Conservation (phyloP, 2,329 filamentous ascomycete genomes). For the Aspergillus sp. region DNA sequence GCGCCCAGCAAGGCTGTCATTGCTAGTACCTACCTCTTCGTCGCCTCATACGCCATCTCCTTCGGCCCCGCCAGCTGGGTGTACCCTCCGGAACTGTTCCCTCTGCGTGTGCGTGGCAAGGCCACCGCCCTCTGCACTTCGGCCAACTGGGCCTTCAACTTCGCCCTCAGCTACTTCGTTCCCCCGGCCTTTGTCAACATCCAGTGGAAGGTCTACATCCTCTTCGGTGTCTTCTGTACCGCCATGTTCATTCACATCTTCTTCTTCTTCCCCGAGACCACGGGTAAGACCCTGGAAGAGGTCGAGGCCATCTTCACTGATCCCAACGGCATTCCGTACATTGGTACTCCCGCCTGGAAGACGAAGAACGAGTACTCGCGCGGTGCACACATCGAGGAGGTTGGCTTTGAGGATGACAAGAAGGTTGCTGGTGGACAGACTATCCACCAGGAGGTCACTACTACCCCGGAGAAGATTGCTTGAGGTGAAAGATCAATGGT, state of each 20-base stretch:
- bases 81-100: constrained; percentile 65
- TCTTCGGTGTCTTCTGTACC: constrained; percentile 73
- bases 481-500: neutral
- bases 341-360: constrained; percentile 43
- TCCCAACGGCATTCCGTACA: constrained; percentile 36
- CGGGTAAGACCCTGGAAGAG: constrained; percentile 74
- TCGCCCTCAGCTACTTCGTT: constrained; percentile 56
- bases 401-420: constrained; percentile 34
- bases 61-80: constrained; percentile 63
- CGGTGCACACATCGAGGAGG: constrained; percentile 32
- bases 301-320: constrained; percentile 69
- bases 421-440: constrained; percentile 9
- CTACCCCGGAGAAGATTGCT: neutral
- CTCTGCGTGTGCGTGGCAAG: constrained; percentile 63
- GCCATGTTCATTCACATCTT: constrained; percentile 67
- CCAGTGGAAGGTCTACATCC: constrained; percentile 65
- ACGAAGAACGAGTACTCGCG: constrained; percentile 34
- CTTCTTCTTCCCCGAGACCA: constrained; percentile 67
- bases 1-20: constrained; percentile 65
- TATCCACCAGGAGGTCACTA: constrained; percentile 9
- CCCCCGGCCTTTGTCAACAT: constrained; percentile 60
- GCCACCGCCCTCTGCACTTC: constrained; percentile 63
- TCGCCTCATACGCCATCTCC: constrained; percentile 66
- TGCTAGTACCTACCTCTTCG: constrained; percentile 71
- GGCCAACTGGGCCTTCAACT: constrained; percentile 66